These are phyloP conservation scores for Acer campestre DNA, from an alignment of 345 rosid species.

Conservation along the genomic window DNA sequence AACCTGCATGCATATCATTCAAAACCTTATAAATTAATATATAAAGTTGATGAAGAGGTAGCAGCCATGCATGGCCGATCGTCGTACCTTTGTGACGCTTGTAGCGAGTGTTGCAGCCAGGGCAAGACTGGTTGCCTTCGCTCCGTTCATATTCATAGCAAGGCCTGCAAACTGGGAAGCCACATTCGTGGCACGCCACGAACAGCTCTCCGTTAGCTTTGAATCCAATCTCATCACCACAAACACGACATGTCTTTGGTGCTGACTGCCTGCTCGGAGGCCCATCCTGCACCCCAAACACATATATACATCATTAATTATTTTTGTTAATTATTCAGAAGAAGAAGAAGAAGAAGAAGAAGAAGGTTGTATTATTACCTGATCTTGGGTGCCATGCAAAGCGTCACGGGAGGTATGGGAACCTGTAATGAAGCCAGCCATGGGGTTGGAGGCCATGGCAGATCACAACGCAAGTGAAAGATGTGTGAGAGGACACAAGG, in stretches of 20 bases:
- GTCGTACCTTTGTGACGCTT: conserved; percentile 75
- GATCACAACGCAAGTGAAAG: conserved; percentile 7
- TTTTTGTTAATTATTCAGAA: no score
- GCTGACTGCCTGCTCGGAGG: conserved; percentile 41
- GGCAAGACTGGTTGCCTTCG: conserved; percentile 86
- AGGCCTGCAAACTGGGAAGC: conserved; percentile 85
- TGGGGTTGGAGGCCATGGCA: conserved; percentile 52
- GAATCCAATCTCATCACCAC: conserved; percentile 74
- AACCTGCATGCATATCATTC: conserved; percentile 47
- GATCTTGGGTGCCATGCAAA: conserved; percentile 25
- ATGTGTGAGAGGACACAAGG: conserved; percentile 17
- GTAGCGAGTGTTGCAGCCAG: conserved; percentile 90
- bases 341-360: background rate
- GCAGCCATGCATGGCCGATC: background rate
- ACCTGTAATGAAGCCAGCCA: conserved; percentile 52
- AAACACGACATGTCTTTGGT: conserved; percentile 61
- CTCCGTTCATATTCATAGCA: conserved; percentile 93
- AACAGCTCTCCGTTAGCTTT: conserved; percentile 61
- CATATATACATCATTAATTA: background rate
- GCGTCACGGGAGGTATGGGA: conserved; percentile 35
- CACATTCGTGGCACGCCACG: conserved; percentile 78
- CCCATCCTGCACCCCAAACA: conserved; percentile 30
- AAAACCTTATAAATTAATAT: background rate
- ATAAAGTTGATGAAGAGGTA: no score
- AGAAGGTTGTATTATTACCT: conserved; percentile 27